Evolutionary conservation across 2,329 filamentous ascomycete species (phyloP).

Genomic region (Colletotrichum navitas): DNA sequence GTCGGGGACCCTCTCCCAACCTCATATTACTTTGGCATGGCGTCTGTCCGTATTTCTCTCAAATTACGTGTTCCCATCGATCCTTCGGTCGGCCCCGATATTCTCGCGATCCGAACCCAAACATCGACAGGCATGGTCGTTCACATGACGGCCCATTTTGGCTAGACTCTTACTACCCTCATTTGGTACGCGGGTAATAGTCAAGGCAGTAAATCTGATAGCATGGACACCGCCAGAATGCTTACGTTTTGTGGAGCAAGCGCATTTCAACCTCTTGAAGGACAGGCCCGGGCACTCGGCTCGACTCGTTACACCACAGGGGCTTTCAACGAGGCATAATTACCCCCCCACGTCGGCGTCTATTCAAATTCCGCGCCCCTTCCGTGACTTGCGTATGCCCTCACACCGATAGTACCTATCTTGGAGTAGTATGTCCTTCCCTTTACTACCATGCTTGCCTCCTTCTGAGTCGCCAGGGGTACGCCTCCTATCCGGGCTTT

Average conservation of each 20-base stretch:
- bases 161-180: conserved; percentile 33
- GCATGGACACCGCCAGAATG: neutral
- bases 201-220: conserved; percentile 18
- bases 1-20: conserved; percentile 13
- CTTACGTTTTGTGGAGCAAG: conserved; percentile 15
- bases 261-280: conserved; percentile 1
- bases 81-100: conserved; percentile 30
- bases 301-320: conserved; percentile 11
- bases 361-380: conserved; percentile 13
- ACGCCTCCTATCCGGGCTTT: conserved; percentile 18
- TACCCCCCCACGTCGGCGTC: neutral
- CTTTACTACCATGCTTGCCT: conserved; percentile 28
- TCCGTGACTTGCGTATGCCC: neutral
- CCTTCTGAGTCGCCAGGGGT: conserved; percentile 17
- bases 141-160: conserved; percentile 31
- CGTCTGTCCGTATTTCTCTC: neutral
- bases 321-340: conserved; percentile 23
- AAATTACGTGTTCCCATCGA: conserved; percentile 17
- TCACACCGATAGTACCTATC: neutral
- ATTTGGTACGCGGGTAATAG: neutral
- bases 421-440: neutral
- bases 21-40: neutral
- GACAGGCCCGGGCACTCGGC: neutral
- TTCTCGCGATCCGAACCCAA: conserved; percentile 18
- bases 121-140: conserved; percentile 11